These are phyloP conservation scores for Alternaria burnsii DNA, from an alignment of 2,329 filamentous ascomycete species.

Conservation along the genomic window DNA sequence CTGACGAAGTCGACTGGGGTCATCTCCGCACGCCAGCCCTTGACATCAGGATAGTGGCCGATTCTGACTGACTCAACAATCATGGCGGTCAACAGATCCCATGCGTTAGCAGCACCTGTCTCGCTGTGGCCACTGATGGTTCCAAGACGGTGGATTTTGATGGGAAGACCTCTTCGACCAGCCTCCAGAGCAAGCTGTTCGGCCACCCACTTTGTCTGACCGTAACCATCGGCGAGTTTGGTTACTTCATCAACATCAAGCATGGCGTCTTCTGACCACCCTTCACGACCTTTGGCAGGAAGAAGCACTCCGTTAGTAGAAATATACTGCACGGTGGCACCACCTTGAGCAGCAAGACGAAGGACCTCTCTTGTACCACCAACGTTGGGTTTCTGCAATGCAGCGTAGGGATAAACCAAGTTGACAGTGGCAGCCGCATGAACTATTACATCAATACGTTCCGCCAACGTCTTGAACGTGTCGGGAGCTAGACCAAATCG, in stretches of 20 bases:
- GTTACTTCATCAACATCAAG: slow-evolving; percentile 72
- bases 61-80: slow-evolving; percentile 80
- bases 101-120: slow-evolving; percentile 79
- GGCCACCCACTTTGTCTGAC: slow-evolving; percentile 83
- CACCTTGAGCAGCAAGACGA: slow-evolving; percentile 71
- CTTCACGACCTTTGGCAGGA: slow-evolving; percentile 65
- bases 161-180: slow-evolving; percentile 71
- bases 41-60: slow-evolving; percentile 73
- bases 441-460: slow-evolving; percentile 74
- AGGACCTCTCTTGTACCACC: slow-evolving; percentile 80
- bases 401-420: slow-evolving; percentile 82
- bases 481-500: slow-evolving; percentile 73
- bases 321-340: slow-evolving; percentile 78
- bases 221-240: slow-evolving; percentile 76
- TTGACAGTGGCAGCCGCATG: slow-evolving; percentile 78
- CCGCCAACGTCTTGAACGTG: slow-evolving; percentile 70
- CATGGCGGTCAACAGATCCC: slow-evolving; percentile 78
- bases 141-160: slow-evolving; percentile 75
- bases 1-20: slow-evolving; percentile 84
- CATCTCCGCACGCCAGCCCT: slow-evolving; percentile 83
- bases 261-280: slow-evolving; percentile 76
- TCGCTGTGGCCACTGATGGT: slow-evolving; percentile 81
- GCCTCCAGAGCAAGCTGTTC: slow-evolving; percentile 78
- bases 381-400: slow-evolving; percentile 76
- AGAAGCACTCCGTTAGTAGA: slow-evolving; percentile 84